phyloP scores from a whole-genome alignment of 768 basidiomycete species.

The Phylloporus sp. region DNA sequence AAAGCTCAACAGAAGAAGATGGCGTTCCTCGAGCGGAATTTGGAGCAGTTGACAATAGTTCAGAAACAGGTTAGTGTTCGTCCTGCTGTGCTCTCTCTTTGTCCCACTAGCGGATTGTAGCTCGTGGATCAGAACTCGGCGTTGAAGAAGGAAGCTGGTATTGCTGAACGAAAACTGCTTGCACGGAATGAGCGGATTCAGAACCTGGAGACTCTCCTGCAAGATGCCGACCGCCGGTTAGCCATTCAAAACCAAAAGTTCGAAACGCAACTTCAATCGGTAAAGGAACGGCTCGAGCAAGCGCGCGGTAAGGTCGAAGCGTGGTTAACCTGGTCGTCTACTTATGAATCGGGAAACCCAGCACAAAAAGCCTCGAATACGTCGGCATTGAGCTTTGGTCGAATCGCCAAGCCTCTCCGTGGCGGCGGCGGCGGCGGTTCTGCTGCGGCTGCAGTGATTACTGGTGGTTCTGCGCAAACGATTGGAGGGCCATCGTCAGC shows the following conservation, averaged over 20 bases:
- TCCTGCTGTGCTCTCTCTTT: neutral
- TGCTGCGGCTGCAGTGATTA: slow-evolving; percentile 35
- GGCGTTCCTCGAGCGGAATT: slow-evolving; percentile 94
- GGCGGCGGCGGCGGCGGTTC: slow-evolving; percentile 71
- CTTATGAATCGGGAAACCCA: slow-evolving; percentile 28
- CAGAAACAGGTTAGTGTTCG: slow-evolving; percentile 80
- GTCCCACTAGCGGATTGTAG: slow-evolving; percentile 38
- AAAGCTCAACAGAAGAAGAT: slow-evolving; percentile 99
- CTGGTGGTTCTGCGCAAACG: slow-evolving; percentile 38
- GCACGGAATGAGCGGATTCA: slow-evolving; percentile 97
- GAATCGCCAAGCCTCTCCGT: slow-evolving; percentile 94
- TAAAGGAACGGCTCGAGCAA: slow-evolving; percentile 89
- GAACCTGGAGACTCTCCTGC: slow-evolving; percentile 87
- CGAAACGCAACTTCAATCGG: slow-evolving; percentile 86
- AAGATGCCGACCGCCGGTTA: slow-evolving; percentile 89
- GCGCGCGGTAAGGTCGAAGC: slow-evolving; percentile 65
- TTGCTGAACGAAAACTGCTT: slow-evolving; percentile 93
- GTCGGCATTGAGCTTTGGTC: slow-evolving; percentile 77
- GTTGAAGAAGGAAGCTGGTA: slow-evolving; percentile 95
- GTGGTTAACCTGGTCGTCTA: slow-evolving; percentile 12
- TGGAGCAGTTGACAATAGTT: slow-evolving; percentile 90
- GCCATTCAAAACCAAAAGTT: slow-evolving; percentile 95
- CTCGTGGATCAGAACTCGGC: slow-evolving; percentile 97
- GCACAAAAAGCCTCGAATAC: slow-evolving; percentile 76
- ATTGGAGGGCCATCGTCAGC: slow-evolving; percentile 43